Base-by-base conservation (phyloP, 805 yeast genomes). In the Torulaspora indica region DNA sequence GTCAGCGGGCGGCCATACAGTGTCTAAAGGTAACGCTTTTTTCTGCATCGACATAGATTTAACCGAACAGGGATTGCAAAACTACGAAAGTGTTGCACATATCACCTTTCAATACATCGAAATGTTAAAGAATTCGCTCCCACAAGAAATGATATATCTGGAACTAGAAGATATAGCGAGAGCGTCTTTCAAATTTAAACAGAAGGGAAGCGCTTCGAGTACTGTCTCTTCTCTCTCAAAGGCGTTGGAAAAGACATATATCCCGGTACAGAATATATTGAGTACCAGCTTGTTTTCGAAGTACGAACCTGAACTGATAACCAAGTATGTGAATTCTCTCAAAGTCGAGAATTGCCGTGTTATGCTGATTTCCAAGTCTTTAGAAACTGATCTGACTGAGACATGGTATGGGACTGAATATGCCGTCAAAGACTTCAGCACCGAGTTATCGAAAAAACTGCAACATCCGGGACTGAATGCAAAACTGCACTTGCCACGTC, bases 321-420 rank as follows among this genome's bases (percentile, higher is more conserved):
- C 61, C 6, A 69, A 76, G 10, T 78, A 75, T 50, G 74, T 75
- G 10, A 52, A 65, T 0, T 69, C 69, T 45, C 69, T 91, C 43
- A 73, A 59, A 31, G 74, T 81, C 0, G 70, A 74, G 17, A 88
- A 86, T 52, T 76, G 84, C 54, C 74, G 87, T 48, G 69, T 78
- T 4, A 67, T 73, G 35, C 60, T 90, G 20, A 69, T 79, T 10
- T 71, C 77, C 24, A 81, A 70, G 63, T 76, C 62, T 51, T 71
- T 78, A 41, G 73, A 72, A 5, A 73, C 79, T 3, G 74, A 74
- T 43, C 51, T 66, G 12, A 70, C 58, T 15, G 98, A 91, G 61
- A 73, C 78, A 57, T 91, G 96, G 96, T 91, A 93, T 60, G 96
- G 95, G 3, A 88, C 97, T 0, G 84, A 85, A 53, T 86, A 88